These are phyloP conservation scores for Trichoderma gamsii DNA, from an alignment of 495 filamentous ascomycete genomes.

Conservation along the genomic window DNA sequence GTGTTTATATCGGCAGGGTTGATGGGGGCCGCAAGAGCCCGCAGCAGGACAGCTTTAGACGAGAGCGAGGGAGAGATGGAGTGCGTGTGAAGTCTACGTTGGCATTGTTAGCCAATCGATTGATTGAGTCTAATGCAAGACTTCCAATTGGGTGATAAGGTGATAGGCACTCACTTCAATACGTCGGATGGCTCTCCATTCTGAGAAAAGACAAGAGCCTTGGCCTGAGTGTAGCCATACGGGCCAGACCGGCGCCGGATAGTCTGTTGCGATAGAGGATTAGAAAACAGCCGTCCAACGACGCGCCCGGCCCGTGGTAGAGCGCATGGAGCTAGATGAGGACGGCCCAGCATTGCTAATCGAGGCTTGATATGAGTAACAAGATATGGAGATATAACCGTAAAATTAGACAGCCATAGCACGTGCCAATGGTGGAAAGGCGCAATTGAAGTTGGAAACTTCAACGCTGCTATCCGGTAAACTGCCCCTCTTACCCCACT, in stretches of 20 bases:
- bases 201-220: conserved; percentile 76
- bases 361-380: not conserved
- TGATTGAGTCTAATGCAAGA: not conserved
- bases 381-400: too few species aligned
- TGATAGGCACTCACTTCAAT: conserved; percentile 60
- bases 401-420: not conserved
- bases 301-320: not conserved
- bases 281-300: not conserved
- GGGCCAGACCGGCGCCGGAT: conserved; percentile 43
- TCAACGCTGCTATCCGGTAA: not conserved
- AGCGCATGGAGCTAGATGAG: not conserved
- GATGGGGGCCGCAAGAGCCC: conserved; percentile 77
- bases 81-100: conserved; percentile 73
- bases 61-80: conserved; percentile 76
- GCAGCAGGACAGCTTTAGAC: conserved; percentile 56
- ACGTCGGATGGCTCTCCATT: conserved; percentile 84
- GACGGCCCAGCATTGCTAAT: not conserved
- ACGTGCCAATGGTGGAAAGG: not conserved
- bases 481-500: not conserved
- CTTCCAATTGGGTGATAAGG: not conserved
- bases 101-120: conserved; percentile 8
- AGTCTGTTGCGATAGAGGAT: not conserved
- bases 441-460: not conserved
- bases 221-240: conserved; percentile 96
- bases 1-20: conserved; percentile 96